These are phyloP conservation scores for Asparagopsis taxiformis DNA, from an alignment of 31 red algal species.

Conservation along the genomic window DNA sequence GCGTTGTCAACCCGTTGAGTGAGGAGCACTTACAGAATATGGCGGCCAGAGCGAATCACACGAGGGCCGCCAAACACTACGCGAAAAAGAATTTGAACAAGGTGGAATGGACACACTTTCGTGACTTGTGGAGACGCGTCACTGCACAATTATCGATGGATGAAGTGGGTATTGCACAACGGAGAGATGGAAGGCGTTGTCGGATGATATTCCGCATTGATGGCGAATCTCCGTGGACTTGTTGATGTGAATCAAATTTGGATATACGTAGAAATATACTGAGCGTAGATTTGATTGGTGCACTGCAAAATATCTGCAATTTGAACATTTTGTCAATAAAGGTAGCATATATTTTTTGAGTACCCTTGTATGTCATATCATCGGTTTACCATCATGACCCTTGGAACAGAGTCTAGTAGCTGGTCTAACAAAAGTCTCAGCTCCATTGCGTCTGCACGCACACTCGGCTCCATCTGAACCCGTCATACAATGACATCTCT, in stretches of 20 bases:
- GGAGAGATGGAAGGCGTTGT: neutral
- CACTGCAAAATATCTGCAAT: too few relatives aligned
- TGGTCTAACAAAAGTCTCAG: neutral
- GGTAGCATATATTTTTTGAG: too few relatives aligned
- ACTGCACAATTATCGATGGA: neutral
- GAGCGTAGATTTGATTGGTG: too few relatives aligned
- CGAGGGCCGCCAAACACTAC: neutral
- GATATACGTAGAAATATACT: too few relatives aligned
- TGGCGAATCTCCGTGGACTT: too few relatives aligned
- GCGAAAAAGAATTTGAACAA: neutral
- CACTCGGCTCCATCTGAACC: neutral
- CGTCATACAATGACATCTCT: constrained; percentile 24
- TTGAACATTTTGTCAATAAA: too few relatives aligned
- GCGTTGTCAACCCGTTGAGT: neutral
- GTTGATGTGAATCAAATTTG: too few relatives aligned
- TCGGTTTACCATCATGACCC: too few relatives aligned
- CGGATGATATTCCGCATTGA: too few relatives aligned
- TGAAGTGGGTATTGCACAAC: neutral
- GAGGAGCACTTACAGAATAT: neutral
- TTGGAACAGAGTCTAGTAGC: constrained; percentile 10
- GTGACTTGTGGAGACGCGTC: neutral
- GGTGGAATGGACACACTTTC: neutral
- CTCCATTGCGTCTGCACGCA: constrained; percentile 13
- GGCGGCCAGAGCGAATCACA: neutral
- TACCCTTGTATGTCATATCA: too few relatives aligned